Evolutionary conservation across 495 filamentous ascomycete species (phyloP).

Genomic region (Entonaema liquescens): DNA sequence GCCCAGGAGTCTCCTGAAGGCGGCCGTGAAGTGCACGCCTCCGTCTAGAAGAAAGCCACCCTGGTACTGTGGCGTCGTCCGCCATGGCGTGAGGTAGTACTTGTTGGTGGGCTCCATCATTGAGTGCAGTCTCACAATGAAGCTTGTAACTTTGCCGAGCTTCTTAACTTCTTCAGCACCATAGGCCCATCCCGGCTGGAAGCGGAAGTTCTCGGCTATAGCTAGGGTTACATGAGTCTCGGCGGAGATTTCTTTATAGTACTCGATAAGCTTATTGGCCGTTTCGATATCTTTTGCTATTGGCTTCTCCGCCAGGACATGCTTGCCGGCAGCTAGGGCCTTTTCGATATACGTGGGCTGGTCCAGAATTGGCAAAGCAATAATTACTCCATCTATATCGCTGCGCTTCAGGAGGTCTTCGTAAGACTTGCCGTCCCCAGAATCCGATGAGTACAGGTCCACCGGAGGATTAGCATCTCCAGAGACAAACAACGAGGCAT

Average conservation of each 20-base stretch:
- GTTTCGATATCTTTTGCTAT: constrained; percentile 72
- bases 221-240: constrained; percentile 61
- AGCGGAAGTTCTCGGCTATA: constrained; percentile 83
- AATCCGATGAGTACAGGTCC: constrained; percentile 70
- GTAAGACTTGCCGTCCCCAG: constrained; percentile 61
- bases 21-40: constrained; percentile 77
- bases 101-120: constrained; percentile 60
- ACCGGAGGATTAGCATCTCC: constrained; percentile 43
- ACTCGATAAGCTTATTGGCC: constrained; percentile 68
- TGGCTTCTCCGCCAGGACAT: constrained; percentile 86
- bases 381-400: constrained; percentile 74
- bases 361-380: constrained; percentile 70
- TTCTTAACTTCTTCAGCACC: constrained; percentile 65
- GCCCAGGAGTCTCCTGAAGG: constrained; percentile 66
- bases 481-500: constrained; percentile 48
- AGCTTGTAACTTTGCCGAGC: constrained; percentile 71
- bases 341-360: constrained; percentile 67
- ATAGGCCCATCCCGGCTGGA: constrained; percentile 64
- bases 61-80: constrained; percentile 74
- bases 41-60: constrained; percentile 83
- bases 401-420: constrained; percentile 67
- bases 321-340: constrained; percentile 75
- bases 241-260: constrained; percentile 62
- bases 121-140: constrained; percentile 64
- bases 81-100: constrained; percentile 73